A percentile compares a stretch with the other conserved stretches of the same genome.
Conservation (phyloP, 257 asterid genomes). For the Cruciata laevipes region DNA sequence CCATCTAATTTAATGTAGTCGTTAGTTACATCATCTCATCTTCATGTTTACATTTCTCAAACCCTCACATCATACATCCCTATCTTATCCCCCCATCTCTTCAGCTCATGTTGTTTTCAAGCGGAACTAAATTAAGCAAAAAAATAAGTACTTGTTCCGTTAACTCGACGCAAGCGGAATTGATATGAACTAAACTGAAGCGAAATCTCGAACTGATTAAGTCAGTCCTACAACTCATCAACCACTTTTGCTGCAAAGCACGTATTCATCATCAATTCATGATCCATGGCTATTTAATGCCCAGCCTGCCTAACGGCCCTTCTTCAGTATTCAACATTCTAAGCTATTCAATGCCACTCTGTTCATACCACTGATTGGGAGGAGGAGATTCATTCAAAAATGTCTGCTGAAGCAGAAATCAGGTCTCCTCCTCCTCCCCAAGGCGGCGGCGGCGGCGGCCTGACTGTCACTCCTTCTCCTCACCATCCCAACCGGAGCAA, state of each 20-base stretch:
- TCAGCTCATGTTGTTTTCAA: too few relatives aligned
- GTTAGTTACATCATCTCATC: too few relatives aligned
- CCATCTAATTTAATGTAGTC: too few relatives aligned
- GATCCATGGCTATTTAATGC: not conserved
- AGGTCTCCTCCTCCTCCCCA: constrained; percentile 72
- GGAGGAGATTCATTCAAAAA: not conserved
- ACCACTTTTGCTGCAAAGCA: not conserved
- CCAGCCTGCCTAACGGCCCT: constrained; percentile 5
- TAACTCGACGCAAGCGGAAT: too few relatives aligned
- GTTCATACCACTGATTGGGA: not conserved
- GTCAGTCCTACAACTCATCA: not conserved
- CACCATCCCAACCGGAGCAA: constrained; percentile 33
- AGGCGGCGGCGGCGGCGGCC: too few relatives aligned
- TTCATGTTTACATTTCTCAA: too few relatives aligned
- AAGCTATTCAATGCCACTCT: not conserved
- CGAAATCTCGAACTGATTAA: too few relatives aligned
- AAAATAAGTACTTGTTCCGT: too few relatives aligned
- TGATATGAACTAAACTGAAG: too few relatives aligned
- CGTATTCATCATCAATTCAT: not conserved
- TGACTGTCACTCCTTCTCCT: constrained; percentile 13
- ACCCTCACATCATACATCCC: too few relatives aligned
- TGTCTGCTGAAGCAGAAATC: constrained; percentile 38
- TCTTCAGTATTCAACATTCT: not conserved
- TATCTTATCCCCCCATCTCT: too few relatives aligned
- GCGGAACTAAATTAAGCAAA: too few relatives aligned